Conservation (phyloP, 495 filamentous ascomycete genomes). For the Collariella sp. region DNA sequence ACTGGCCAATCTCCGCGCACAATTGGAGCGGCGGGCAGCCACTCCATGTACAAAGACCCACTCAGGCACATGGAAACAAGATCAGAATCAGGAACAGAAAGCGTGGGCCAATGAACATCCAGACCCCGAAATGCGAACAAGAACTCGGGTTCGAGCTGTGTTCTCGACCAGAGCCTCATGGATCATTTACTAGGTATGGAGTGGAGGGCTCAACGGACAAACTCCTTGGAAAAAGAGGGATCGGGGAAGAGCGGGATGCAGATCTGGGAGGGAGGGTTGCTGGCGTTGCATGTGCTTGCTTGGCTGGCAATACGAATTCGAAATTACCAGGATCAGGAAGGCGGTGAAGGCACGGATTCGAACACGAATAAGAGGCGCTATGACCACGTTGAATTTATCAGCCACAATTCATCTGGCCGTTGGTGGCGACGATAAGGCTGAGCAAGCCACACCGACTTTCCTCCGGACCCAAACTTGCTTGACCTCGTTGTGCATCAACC, state of each 20-base stretch:
- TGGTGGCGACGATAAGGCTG: slow-evolving; percentile 11
- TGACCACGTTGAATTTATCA: background rate
- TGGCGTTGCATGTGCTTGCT: background rate
- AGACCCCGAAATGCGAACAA: background rate
- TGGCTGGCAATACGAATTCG: background rate
- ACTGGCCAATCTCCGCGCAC: slow-evolving; percentile 1
- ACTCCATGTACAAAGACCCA: background rate
- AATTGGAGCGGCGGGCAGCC: background rate
- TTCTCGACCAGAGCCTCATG: no score
- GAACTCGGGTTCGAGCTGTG: background rate
- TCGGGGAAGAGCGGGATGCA: no score
- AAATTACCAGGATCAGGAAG: background rate
- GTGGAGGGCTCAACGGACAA: background rate
- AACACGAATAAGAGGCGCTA: slow-evolving; percentile 17
- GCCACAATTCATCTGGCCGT: background rate
- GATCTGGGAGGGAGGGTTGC: no score
- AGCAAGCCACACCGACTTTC: slow-evolving; percentile 9
- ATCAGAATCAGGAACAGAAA: background rate
- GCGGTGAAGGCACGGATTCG: slow-evolving; percentile 6
- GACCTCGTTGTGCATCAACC: background rate
- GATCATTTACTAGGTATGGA: no score
- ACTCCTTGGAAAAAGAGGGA: no score
- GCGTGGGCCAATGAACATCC: background rate
- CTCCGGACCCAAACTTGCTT: background rate
- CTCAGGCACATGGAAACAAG: slow-evolving; percentile 1